Evolutionary conservation across 1,284 basidiomycete genomes (phyloP), one percentile per base, ranked within the genome.

Genomic region (Ceratobasidium sp.): DNA sequence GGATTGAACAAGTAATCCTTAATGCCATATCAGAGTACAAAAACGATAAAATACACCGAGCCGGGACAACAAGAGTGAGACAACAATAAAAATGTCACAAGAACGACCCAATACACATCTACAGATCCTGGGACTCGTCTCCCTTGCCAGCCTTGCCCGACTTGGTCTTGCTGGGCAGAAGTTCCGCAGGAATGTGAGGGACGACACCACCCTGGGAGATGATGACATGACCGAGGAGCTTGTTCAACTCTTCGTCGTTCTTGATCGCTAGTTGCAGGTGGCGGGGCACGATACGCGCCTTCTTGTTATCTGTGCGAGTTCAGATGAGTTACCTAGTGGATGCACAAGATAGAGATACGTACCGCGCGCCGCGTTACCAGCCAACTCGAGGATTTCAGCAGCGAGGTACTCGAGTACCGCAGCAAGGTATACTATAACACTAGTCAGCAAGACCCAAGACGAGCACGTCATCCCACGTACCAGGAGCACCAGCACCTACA

Each of bases 141-240:
- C 85, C 81, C 85, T 90, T 90, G 85, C 83, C 88, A 67, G 89
- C 88, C 89, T 89, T 89, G 83, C 88, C 88, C 81, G 80, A 78
- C 88, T 92, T 93, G 85, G 74, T 76, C 74, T 76, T 76, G 74
- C 67, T 76, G 74, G 74, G 74, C 52, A 76, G 20, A 23, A 76
- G 64, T 64, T 76, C 89, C 81, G 89, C 86, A 82, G 89, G 87
- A 77, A 92, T 92, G 83, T 86, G 86, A 70, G 95, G 95, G 59
- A 96, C 91, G 78, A 96, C 95, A 91, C 95, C 95, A 87, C 95
- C 95, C 83, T 96, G 94, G 46, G 93, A 94, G 87, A 96, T 96
- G 83, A 94, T 92, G 80, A 96, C 95, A 81, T 91, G 89, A 65
- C 95, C 94, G 64, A 96, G 89, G 64, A 95, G 90, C 82, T 90